Conservation (phyloP, 176 grass and related monocot genomes). For the Oryza rufipogon region DNA sequence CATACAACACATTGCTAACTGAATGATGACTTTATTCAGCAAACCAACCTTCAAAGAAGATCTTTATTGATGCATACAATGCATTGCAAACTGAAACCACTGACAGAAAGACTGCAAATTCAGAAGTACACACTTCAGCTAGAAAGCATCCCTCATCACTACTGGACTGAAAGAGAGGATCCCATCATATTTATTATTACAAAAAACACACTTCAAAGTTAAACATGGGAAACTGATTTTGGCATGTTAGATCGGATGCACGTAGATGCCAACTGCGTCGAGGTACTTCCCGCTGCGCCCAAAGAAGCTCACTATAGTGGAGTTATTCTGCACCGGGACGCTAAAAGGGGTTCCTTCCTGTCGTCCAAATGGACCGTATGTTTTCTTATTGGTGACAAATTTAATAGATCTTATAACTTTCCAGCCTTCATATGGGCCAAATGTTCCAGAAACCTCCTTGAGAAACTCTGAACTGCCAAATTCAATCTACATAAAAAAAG, state of each 20-base stretch:
- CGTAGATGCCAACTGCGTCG: not conserved
- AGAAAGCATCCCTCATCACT: too few relatives aligned
- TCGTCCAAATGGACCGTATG: not conserved
- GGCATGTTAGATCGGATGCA: not conserved
- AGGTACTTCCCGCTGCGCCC: not conserved
- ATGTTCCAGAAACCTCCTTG: constrained; percentile 4
- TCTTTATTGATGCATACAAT: too few relatives aligned
- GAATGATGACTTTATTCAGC: too few relatives aligned
- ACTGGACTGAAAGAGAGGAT: not conserved
- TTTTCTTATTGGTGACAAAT: not conserved
- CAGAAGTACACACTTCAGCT: too few relatives aligned
- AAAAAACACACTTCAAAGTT: not conserved
- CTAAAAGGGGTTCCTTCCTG: not conserved
- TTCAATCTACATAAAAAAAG: not conserved
- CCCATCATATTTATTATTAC: not conserved
- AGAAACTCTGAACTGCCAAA: not conserved
- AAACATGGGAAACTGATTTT: not conserved
- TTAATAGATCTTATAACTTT: not conserved
- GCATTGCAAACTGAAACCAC: too few relatives aligned
- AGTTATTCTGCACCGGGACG: not conserved
- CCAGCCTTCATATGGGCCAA: too few relatives aligned
- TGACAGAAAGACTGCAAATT: too few relatives aligned
- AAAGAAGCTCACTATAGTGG: not conserved
- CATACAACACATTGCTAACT: too few relatives aligned
- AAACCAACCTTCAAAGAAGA: too few relatives aligned